Percentiles rank a stretch among this genome's conserved stretches.
Evolutionary conservation across 495 filamentous ascomycete species (phyloP).

Genomic region (Xeromyces bisporus): DNA sequence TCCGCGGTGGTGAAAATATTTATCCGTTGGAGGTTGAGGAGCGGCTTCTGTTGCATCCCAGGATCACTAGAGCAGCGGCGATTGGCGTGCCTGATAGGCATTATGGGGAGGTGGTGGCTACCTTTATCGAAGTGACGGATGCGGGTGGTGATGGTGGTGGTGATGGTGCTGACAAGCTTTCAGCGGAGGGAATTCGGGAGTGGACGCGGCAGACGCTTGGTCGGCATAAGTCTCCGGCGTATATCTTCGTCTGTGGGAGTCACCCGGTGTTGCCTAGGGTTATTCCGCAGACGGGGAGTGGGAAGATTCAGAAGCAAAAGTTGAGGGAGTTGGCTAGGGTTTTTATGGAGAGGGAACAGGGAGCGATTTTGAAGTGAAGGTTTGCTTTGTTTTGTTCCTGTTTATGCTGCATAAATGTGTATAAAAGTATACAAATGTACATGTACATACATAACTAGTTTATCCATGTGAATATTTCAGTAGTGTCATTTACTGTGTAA

Average conservation of each 20-base stretch:
- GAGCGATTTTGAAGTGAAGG: too few relatives aligned
- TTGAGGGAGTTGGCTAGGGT: conserved; percentile 39
- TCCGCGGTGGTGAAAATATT: conserved; percentile 75
- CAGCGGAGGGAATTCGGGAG: conserved; percentile 33
- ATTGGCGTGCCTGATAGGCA: conserved; percentile 44
- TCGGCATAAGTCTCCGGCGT: conserved; percentile 47
- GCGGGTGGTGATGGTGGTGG: too few relatives aligned
- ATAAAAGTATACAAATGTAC: too few relatives aligned
- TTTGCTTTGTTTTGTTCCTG: too few relatives aligned
- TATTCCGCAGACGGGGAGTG: conserved; percentile 50
- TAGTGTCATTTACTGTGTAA: too few relatives aligned
- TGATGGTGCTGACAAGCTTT: conserved; percentile 15
- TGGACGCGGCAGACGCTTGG: conserved; percentile 46
- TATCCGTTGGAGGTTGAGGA: conserved; percentile 60
- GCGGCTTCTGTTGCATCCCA: conserved; percentile 39
- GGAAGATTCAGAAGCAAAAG: conserved; percentile 54
- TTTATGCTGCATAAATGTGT: too few relatives aligned
- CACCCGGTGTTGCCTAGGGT: conserved; percentile 34
- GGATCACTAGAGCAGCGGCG: conserved; percentile 38
- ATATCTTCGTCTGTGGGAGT: conserved; percentile 48
- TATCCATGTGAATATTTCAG: too few relatives aligned
- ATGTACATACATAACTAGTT: too few relatives aligned
- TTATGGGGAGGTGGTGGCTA: conserved; percentile 52
- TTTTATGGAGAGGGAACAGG: conserved; percentile 16
- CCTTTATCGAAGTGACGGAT: conserved; percentile 32